These are phyloP conservation scores for Raddia guianensis DNA, from an alignment of 176 grass and related monocot species.

Conservation along the genomic window DNA sequence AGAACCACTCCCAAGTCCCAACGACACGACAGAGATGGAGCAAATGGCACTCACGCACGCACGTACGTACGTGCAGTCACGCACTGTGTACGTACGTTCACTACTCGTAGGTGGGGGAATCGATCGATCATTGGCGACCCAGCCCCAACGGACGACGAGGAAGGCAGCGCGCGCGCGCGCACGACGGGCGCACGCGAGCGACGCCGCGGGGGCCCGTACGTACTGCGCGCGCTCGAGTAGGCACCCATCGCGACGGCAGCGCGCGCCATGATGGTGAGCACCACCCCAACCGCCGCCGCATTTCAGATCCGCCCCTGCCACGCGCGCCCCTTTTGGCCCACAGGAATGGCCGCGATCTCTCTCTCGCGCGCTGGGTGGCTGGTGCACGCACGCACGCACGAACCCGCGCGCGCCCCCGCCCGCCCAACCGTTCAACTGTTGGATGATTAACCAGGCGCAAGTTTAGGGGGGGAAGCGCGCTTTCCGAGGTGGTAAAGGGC, in stretches of 20 bases:
- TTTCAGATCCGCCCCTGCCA: neutral
- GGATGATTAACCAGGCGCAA: conserved; percentile 37
- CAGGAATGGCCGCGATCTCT: neutral
- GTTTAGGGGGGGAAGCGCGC: conserved; percentile 40
- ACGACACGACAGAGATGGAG: too few relatives aligned
- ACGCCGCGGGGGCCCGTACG: neutral
- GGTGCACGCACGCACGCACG: too few relatives aligned
- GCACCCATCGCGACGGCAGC: neutral
- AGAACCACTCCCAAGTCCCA: too few relatives aligned
- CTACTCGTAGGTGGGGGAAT: too few relatives aligned
- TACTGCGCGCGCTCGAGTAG: neutral
- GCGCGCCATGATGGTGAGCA: conserved; percentile 49
- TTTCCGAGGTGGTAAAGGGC: conserved; percentile 35
- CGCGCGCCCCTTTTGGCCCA: conserved; percentile 26
- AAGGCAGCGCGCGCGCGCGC: too few relatives aligned
- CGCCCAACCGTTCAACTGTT: neutral
- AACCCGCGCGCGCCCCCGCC: too few relatives aligned
- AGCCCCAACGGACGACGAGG: too few relatives aligned
- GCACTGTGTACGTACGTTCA: too few relatives aligned
- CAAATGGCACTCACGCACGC: too few relatives aligned
- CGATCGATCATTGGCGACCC: too few relatives aligned
- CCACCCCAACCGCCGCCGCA: conserved; percentile 42
- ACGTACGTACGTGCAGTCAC: too few relatives aligned
- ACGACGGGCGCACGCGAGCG: neutral
- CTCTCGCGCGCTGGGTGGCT: neutral